phyloP scores from a whole-genome alignment of 495 filamentous ascomycete genomes.

The Patellaria atrata region DNA sequence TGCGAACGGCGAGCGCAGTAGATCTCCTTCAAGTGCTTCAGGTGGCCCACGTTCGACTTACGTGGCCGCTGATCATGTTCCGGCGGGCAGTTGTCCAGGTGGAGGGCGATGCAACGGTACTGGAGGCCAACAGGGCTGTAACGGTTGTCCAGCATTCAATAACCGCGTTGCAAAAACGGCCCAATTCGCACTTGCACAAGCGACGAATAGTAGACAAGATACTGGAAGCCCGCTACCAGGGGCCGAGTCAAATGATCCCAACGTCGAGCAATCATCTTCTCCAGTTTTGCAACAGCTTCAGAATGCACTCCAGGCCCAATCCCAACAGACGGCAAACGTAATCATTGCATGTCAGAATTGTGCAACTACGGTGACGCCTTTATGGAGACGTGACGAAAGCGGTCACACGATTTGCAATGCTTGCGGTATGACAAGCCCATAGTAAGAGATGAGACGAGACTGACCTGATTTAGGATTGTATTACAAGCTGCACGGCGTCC shows the following conservation, averaged over 20 bases:
- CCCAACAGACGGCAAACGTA: conserved; percentile 46
- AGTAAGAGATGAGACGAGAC: too few relatives aligned
- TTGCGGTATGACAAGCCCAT: conserved; percentile 56
- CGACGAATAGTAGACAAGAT: conserved; percentile 22
- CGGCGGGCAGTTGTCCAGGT: conserved; percentile 81
- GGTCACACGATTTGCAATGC: conserved; percentile 98
- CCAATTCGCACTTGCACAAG: conserved; percentile 44
- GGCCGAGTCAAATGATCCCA: background rate
- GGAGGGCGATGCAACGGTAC: conserved; percentile 95
- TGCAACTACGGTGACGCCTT: conserved; percentile 86
- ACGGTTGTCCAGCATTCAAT: conserved; percentile 93
- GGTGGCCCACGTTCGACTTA: conserved; percentile 45
- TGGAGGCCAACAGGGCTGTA: conserved; percentile 89
- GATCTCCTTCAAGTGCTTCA: conserved; percentile 18
- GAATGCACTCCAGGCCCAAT: conserved; percentile 3
- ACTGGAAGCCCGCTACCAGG: background rate
- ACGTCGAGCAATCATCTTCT: conserved; percentile 1
- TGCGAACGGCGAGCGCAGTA: conserved; percentile 28
- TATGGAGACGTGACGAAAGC: conserved; percentile 89
- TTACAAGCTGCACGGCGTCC: conserved; percentile 87
- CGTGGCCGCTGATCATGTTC: conserved; percentile 55
- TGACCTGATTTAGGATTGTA: conserved; percentile 58
- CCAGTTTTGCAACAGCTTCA: background rate
- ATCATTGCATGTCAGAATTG: conserved; percentile 95
- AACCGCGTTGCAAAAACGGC: conserved; percentile 86